phyloP scores from a whole-genome alignment of 495 filamentous ascomycete species.

The Neurospora sp. region DNA sequence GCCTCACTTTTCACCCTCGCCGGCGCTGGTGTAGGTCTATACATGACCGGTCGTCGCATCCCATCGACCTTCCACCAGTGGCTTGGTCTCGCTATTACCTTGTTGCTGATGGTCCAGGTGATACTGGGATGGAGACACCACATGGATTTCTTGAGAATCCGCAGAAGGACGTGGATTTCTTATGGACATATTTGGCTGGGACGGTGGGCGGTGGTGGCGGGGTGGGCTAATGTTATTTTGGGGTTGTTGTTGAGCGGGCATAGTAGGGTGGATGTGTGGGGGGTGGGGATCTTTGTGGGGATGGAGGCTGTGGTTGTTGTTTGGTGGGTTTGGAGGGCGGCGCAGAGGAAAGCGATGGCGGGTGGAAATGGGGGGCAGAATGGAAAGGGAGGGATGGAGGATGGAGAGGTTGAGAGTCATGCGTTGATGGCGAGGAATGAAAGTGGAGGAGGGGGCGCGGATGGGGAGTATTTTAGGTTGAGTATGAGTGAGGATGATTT shows the following conservation, averaged over 20 bases:
- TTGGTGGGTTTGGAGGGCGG: constrained; percentile 8
- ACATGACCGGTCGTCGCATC: constrained; percentile 3
- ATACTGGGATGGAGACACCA: constrained; percentile 24
- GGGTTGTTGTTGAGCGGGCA: constrained; percentile 9
- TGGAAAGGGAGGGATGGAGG: background rate
- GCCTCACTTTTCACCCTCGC: constrained; percentile 6
- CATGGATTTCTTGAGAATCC: constrained; percentile 13
- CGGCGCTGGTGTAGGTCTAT: constrained; percentile 9
- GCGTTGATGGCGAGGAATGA: constrained; percentile 2
- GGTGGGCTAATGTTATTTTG: constrained; percentile 17
- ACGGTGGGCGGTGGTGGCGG: constrained; percentile 4
- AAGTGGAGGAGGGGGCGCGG: background rate
- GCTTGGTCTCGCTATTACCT: constrained; percentile 8
- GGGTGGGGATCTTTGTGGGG: background rate
- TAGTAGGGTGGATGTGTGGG: background rate
- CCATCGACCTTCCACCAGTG: constrained; percentile 16
- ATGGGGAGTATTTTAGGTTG: constrained; percentile 15
- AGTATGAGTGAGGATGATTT: constrained; percentile 20
- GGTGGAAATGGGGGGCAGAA: background rate
- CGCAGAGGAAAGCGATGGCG: background rate
- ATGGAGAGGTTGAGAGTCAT: constrained; percentile 1
- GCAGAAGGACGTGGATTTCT: constrained; percentile 18
- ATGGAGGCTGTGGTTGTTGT: constrained; percentile 8
- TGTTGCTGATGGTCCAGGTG: constrained; percentile 8
- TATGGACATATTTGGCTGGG: constrained; percentile 18